Evolutionary conservation across 352 stramenopile species (phyloP).

Genomic region (Lagenidium sp.): DNA sequence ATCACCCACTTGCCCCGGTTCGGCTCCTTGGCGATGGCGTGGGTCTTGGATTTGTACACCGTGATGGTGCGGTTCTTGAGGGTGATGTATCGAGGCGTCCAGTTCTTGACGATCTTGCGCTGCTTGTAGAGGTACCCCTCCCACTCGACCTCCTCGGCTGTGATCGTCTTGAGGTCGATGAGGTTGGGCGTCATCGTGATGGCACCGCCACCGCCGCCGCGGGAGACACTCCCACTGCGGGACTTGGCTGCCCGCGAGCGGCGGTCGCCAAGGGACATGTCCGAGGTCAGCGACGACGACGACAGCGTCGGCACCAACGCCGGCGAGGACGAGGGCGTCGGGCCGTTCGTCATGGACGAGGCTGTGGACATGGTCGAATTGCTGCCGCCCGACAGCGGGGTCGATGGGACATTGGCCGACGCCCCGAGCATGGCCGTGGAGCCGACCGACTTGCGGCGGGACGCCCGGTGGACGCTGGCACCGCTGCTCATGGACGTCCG

Average conservation of each 20-base stretch:
- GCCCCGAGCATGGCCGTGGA: slow-evolving; percentile 8
- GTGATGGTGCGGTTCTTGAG: slow-evolving; percentile 72
- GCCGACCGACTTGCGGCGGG: slow-evolving; percentile 17
- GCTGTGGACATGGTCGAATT: background rate
- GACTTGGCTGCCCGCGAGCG: too few species aligned
- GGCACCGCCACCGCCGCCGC: too few species aligned
- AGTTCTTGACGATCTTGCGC: slow-evolving; percentile 86
- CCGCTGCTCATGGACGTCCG: slow-evolving; percentile 4
- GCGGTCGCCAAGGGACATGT: too few species aligned
- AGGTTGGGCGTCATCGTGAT: slow-evolving; percentile 66
- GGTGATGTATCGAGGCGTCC: slow-evolving; percentile 82
- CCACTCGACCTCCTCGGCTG: slow-evolving; percentile 80
- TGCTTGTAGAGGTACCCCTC: slow-evolving; percentile 88
- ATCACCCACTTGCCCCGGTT: slow-evolving; percentile 74
- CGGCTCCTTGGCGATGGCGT: slow-evolving; percentile 74
- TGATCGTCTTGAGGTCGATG: slow-evolving; percentile 84
- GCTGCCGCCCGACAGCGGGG: background rate
- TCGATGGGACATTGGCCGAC: background rate
- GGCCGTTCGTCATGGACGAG: too few species aligned
- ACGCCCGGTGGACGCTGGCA: background rate
- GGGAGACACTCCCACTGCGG: too few species aligned
- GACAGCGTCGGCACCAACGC: slow-evolving; percentile 4
- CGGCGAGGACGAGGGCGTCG: background rate
- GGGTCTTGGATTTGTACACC: slow-evolving; percentile 84
- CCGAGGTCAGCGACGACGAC: slow-evolving; percentile 7